Evolutionary conservation across 2,329 filamentous ascomycete species (phyloP).

Genomic region (Alternaria arborescens): DNA sequence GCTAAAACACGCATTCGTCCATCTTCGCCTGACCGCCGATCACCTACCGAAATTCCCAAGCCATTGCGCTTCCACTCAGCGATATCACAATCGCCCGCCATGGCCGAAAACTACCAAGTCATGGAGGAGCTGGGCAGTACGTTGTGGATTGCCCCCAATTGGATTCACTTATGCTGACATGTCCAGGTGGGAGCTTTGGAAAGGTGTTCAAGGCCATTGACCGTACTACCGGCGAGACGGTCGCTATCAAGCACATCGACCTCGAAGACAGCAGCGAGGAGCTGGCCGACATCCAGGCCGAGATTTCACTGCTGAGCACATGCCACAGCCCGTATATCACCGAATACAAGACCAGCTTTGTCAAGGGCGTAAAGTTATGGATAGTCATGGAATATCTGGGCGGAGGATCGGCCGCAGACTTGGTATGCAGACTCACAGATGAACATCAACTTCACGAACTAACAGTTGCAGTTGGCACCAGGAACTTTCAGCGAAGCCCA

Average conservation of each 20-base stretch:
- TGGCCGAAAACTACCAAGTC: conserved; percentile 90
- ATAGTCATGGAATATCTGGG: conserved; percentile 99
- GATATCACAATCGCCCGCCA: conserved; percentile 52
- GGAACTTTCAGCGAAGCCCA: conserved; percentile 87
- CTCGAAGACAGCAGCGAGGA: conserved; percentile 99
- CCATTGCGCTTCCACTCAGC: conserved; percentile 29
- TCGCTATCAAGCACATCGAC: conserved; percentile 98
- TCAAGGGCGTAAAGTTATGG: conserved; percentile 97
- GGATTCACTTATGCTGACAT: conserved; percentile 22
- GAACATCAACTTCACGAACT: conserved; percentile 17
- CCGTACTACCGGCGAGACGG: conserved; percentile 85
- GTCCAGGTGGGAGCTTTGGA: conserved; percentile 88
- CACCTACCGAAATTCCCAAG: conserved; percentile 22
- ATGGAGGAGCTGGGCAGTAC: conserved; percentile 94
- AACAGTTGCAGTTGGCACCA: conserved; percentile 76
- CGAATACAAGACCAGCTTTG: conserved; percentile 94
- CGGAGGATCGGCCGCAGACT: conserved; percentile 91
- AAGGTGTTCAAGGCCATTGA: conserved; percentile 98
- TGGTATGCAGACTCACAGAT: conserved; percentile 65
- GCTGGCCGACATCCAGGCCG: conserved; percentile 96
- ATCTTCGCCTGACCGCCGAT: conserved; percentile 32
- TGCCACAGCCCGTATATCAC: conserved; percentile 95
- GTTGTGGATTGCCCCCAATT: conserved; percentile 44
- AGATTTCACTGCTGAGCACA: conserved; percentile 93
- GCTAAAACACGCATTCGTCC: conserved; percentile 36